phyloP scores from a whole-genome alignment of 202 grass and related monocot genomes.

The Carex sylvatica region DNA sequence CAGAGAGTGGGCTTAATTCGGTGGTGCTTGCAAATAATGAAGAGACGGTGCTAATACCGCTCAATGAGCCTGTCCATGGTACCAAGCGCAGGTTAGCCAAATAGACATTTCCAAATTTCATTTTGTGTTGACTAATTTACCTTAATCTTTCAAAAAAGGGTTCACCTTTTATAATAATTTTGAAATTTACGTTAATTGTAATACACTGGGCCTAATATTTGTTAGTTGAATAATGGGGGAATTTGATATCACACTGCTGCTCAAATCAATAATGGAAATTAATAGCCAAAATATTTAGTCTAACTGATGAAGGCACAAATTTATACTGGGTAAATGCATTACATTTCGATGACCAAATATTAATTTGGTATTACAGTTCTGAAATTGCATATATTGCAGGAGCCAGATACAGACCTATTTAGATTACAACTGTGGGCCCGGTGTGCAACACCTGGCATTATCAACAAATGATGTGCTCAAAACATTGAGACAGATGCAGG shows the following conservation, averaged over 20 bases:
- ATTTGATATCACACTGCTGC: background rate
- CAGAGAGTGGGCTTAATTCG: constrained; percentile 91
- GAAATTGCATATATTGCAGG: constrained; percentile 14
- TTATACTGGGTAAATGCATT: background rate
- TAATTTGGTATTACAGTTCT: background rate
- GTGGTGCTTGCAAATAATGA: constrained; percentile 85
- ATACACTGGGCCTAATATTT: background rate
- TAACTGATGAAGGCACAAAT: background rate
- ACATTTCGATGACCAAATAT: background rate
- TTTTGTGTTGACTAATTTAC: background rate
- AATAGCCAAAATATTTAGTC: background rate
- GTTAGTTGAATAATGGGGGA: background rate
- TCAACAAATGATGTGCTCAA: constrained; percentile 60
- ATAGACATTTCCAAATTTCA: background rate
- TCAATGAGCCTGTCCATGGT: constrained; percentile 95
- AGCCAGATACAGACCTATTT: constrained; percentile 96
- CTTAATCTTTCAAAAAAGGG: background rate
- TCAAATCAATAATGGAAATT: background rate
- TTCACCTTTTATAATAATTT: background rate
- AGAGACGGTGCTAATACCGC: constrained; percentile 66
- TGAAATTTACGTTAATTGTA: background rate
- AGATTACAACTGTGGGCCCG: constrained; percentile 80
- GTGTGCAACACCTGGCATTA: constrained; percentile 90
- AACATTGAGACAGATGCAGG: constrained; percentile 70
- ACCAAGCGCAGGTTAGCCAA: constrained; percentile 55